A percentile compares a stretch with the other conserved stretches of the same genome.
These are phyloP conservation scores for Ophiocordyceps camponoti-leonardi DNA, from an alignment of 2,329 filamentous ascomycete genomes.

Conservation along the genomic window DNA sequence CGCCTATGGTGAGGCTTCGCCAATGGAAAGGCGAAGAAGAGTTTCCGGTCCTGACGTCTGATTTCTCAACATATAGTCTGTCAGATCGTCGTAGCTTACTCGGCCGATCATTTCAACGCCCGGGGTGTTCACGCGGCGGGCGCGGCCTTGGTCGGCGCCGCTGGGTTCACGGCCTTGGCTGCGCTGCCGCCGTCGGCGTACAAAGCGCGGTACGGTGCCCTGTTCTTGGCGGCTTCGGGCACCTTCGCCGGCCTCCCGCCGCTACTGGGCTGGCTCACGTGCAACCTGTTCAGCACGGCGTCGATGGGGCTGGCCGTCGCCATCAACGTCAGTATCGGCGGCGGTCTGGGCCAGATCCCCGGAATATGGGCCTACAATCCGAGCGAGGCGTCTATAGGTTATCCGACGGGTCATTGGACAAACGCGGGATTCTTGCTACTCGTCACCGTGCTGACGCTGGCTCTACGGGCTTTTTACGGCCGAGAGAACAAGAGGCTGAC, in stretches of 20 bases:
- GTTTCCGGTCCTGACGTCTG: neutral
- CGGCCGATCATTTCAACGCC: constrained; percentile 44
- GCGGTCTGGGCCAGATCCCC: constrained; percentile 52
- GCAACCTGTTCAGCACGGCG: constrained; percentile 48
- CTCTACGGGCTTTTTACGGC: constrained; percentile 38
- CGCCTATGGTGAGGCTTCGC: constrained; percentile 25
- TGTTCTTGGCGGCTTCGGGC: constrained; percentile 50
- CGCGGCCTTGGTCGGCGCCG: constrained; percentile 24
- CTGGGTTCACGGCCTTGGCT: constrained; percentile 43
- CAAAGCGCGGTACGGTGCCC: constrained; percentile 44
- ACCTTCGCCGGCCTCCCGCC: constrained; percentile 54
- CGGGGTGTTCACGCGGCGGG: constrained; percentile 26
- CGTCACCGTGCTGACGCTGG: constrained; percentile 31
- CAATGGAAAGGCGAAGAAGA: neutral
- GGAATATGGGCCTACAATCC: constrained; percentile 61
- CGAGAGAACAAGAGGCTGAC: constrained; percentile 22
- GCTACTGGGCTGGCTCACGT: constrained; percentile 52
- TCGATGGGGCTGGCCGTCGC: constrained; percentile 53
- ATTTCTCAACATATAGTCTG: constrained; percentile 13
- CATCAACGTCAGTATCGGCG: constrained; percentile 48
- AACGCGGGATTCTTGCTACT: constrained; percentile 44
- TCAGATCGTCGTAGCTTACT: constrained; percentile 31
- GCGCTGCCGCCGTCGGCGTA: constrained; percentile 43
- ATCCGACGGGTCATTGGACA: constrained; percentile 54
- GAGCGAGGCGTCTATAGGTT: constrained; percentile 39